Base-by-base conservation (phyloP, 1,284 basidiomycete species). In the Peniophora sp. region DNA sequence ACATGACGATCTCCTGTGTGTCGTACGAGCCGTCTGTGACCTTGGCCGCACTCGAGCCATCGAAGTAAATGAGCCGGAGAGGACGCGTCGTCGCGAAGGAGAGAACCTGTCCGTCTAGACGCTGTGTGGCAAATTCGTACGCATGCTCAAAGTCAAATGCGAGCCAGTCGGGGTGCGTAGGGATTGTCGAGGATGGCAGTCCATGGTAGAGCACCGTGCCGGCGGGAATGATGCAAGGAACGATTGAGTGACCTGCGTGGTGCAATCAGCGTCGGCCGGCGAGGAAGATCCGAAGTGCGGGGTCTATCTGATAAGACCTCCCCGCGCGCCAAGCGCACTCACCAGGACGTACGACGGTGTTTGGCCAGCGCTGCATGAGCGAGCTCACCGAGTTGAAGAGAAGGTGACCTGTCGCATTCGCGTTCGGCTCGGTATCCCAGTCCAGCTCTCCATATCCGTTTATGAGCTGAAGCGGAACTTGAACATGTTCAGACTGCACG, bases 191-290 rank as follows among this genome's bases (percentile, higher is more conserved):
- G 14, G 43, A 35, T 11, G n/a, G 16, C n/a, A 52, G 47, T 23
- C 52, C 56, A 36, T 57, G 56, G 38, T 57, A 56, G 17, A 55
- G 47, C 3, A 55, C 38, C 11, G 55, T 56, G n/a, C 53, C 55
- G 5, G 45, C 19, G 17, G 51, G 45, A 5, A 53, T 51, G 10
- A 38, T 24, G 5, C 39, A 51, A n/a, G 49, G 24, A 24, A 52
- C 45, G 32, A 56, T 41, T 25, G 50, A 47, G 27, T 56, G 55
- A 6, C 55, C 55, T 51, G 23, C n/a, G 2, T n/a, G 19, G 38
- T 16, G 27, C n/a, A n/a, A n/a, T n/a, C n/a, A n/a, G n/a, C n/a
- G n/a, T n/a, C n/a, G n/a, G n/a, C n/a, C n/a, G n/a, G n/a, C n/a
- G n/a, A n/a, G n/a, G n/a, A n/a, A n/a, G n/a, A n/a, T n/a, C n/a